Evolutionary conservation across 1,139 yeast species (phyloP), one percentile per base, ranked within the genome.

Genomic region (Sugiyamaella neomexicana): DNA sequence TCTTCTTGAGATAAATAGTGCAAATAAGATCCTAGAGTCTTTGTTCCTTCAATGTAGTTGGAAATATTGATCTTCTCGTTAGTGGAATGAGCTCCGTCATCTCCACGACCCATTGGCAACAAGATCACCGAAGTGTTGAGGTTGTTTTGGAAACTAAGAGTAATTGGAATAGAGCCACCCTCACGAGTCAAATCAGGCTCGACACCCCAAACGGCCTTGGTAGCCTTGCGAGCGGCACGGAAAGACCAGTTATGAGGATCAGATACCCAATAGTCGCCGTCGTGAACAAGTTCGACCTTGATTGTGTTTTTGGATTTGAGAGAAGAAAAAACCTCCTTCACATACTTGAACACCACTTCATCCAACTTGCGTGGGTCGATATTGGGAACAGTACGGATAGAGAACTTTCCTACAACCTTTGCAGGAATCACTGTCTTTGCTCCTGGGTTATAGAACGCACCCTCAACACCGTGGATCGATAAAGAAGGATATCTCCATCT

Each of bases 341-440:
- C 80, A 70, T 86, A 86, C 62, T 82, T 80, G 66, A 82, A 76
- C 41, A 95, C 98, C 53, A 85, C 72, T 72, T 88, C 74, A 71
- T 89, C 91, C 64, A 95, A 80, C 70, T 86, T 87, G 50, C 76
- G 80, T 50, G 91, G 81, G 58, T 88, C 90, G 69, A 93, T 93
- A 73, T 93, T 80, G 54, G 99, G 99, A 32, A 93, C 99, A 25
- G 99, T 93, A 78, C 99, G 84, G 67, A 93, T 90, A 41, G 97
- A 89, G 72, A 93, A 95, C 76, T 93, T 93, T 67, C 99, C 99
- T 53, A 78, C 75, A 38, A 93, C 98, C 72, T 86, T 86, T 53
- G 97, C 89, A 44, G 99, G 99, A 62, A 93, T 95, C 55, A 93
- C 99, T 36, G 99, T 93, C 78, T 93, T 93, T 59, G 97, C 99